Base-by-base conservation (phyloP, 192 early-diverging fungal genomes). In the Jimgerdemannia flammicorona region DNA sequence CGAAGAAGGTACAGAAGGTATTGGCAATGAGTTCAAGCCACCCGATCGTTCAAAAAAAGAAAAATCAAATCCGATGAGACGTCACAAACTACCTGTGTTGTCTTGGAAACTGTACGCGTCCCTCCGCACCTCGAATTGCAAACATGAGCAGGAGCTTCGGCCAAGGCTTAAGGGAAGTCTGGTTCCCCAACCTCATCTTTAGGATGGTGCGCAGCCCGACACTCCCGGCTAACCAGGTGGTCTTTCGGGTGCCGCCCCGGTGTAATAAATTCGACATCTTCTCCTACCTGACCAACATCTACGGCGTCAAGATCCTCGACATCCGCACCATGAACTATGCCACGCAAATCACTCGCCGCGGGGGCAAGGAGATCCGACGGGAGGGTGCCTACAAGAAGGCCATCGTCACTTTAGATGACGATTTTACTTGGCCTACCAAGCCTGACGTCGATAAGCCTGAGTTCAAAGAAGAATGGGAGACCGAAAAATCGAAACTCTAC, bases 201-300 rank as follows among this genome's bases (percentile, higher is more conserved):
- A 92, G 90, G 74, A 87, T 97, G 59, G 90, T 95, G 3, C 89
- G 92, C 14, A 84, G 88, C 74, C 92, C 90, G 72, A 86, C 87
- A 19, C 88, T 97, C 4, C 90, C 88, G 71, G 89, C 90, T 43
- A 95, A 97, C 80, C 95, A 95, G 78, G 93, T 92, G 39, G 95
- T 95, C 40, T 98, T 98, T 89, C 90, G 92, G 39, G 91, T 95
- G 3, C 97, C 97, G 41, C 91, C 92, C 40, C 86, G 89, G 41
- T 83, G 93, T 75, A 98, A 97, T 91, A 98, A 98, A 85, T 87
- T 98, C 63, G 97, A 98, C 79, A 95, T 98, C 78, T 86, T 88
- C 64, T 90, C 91, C 70, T 95, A 95, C 75, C 90, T 98, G 40
- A 81, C 88, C 69, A 88, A 93, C 72, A 90, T 97, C 42, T 98